A percentile compares a stretch with the other conserved stretches of the same genome.
Conservation (phyloP, 148 eudicot species). For the Linanthus parryae region DNA sequence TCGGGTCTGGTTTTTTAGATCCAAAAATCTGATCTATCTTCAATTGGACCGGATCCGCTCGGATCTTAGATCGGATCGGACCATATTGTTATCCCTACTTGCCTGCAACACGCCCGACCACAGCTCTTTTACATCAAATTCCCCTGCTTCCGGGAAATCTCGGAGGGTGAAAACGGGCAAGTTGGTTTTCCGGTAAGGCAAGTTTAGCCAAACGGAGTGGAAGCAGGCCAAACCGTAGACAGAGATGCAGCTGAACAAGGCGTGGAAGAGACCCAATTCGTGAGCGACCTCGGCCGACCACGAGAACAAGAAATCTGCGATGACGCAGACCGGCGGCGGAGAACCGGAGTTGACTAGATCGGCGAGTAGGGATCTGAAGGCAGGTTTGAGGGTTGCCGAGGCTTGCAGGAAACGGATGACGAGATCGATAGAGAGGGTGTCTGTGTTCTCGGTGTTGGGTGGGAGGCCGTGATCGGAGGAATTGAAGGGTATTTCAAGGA, state of each 20-base stretch:
- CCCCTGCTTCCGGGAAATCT: constrained; percentile 41
- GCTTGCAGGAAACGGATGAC: constrained; percentile 26
- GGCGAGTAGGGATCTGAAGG: constrained; percentile 19
- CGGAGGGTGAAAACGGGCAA: constrained; percentile 19
- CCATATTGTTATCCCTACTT: constrained; percentile 25
- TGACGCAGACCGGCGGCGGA: constrained; percentile 30
- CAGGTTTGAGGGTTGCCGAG: constrained; percentile 23
- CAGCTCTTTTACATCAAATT: constrained; percentile 23
- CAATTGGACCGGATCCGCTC: no score
- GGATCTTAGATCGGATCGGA: no score
- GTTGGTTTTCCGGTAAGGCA: constrained; percentile 23
- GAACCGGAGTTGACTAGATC: constrained; percentile 21
- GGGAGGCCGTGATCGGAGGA: not conserved
- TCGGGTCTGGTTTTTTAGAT: no score
- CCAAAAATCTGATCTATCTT: no score
- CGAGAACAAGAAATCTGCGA: constrained; percentile 42
- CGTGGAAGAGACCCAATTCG: constrained; percentile 31
- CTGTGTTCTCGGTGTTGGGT: constrained; percentile 18
- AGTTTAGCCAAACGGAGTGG: constrained; percentile 32
- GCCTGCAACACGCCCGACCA: constrained; percentile 19
- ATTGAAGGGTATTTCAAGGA: not conserved
- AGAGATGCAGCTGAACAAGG: constrained; percentile 22
- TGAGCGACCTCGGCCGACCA: constrained; percentile 23
- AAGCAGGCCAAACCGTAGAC: constrained; percentile 39
- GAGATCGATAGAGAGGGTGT: constrained; percentile 29